Percentiles rank a stretch among this genome's conserved stretches.
Conservation (phyloP, 176 grass and related monocot genomes). For the Coix lacrymajobi region DNA sequence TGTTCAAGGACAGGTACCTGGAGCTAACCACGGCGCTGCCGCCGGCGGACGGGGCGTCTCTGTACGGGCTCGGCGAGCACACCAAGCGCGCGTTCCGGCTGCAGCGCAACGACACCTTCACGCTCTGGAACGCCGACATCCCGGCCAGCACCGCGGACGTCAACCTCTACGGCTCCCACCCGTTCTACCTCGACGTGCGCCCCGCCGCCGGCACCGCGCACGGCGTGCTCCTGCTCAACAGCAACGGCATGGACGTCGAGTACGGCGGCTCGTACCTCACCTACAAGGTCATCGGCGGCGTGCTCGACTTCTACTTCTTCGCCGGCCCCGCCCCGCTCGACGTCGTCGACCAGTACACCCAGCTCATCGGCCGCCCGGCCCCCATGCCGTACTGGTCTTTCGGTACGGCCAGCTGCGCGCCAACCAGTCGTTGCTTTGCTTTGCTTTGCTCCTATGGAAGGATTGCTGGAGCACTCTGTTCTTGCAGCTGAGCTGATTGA, state of each 20-base stretch:
- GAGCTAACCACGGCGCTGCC: slow-evolving; percentile 65
- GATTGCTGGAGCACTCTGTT: background rate
- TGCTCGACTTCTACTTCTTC: slow-evolving; percentile 93
- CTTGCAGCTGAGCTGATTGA: background rate
- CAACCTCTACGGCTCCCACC: slow-evolving; percentile 86
- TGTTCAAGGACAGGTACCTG: slow-evolving; percentile 77
- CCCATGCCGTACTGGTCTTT: slow-evolving; percentile 96
- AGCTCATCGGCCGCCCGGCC: slow-evolving; percentile 63
- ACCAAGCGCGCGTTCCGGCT: slow-evolving; percentile 70
- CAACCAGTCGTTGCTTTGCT: background rate
- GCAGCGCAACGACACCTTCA: slow-evolving; percentile 53
- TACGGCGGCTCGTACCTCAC: slow-evolving; percentile 62
- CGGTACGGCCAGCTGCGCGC: slow-evolving; percentile 12
- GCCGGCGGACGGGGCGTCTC: slow-evolving; percentile 15
- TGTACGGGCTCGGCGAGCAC: slow-evolving; percentile 88
- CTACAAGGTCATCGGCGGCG: slow-evolving; percentile 86
- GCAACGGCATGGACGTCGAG: slow-evolving; percentile 85
- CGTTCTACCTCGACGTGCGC: slow-evolving; percentile 87
- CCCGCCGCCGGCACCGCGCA: slow-evolving; percentile 40
- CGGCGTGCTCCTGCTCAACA: slow-evolving; percentile 83
- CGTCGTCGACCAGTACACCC: slow-evolving; percentile 82
- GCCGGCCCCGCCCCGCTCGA: slow-evolving; percentile 51
- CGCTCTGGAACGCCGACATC: slow-evolving; percentile 82
- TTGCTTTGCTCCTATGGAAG: background rate
- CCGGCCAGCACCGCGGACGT: background rate